These are phyloP conservation scores for Guyanaporus albipodus DNA, from an alignment of 768 basidiomycete genomes.

Conservation along the genomic window DNA sequence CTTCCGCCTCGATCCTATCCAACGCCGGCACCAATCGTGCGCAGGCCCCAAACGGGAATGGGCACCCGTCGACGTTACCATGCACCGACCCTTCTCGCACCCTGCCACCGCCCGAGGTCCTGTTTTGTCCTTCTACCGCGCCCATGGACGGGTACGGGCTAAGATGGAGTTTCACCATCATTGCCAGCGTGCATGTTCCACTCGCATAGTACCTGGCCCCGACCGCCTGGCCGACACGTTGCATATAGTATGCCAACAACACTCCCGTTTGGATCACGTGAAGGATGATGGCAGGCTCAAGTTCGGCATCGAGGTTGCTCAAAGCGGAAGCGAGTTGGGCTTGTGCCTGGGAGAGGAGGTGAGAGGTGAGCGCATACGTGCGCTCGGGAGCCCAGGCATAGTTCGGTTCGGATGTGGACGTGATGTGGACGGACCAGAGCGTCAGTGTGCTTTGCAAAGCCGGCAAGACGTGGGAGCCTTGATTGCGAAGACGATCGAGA, in stretches of 20 bases:
- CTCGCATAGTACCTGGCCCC: constrained; percentile 59
- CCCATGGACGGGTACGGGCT: background rate
- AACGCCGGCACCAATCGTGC: constrained; percentile 28
- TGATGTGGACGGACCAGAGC: constrained; percentile 53
- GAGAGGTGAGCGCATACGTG: background rate
- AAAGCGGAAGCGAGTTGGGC: constrained; percentile 43
- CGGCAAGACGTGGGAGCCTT: constrained; percentile 41
- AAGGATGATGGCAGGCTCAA: constrained; percentile 38
- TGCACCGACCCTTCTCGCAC: background rate
- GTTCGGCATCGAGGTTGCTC: constrained; percentile 34
- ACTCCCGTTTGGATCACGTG: constrained; percentile 60
- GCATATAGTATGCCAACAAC: constrained; percentile 63
- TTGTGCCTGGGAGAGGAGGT: constrained; percentile 47
- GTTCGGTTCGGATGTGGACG: constrained; percentile 31
- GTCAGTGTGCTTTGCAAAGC: constrained; percentile 48
- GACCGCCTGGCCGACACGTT: constrained; percentile 52
- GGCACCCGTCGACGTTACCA: background rate
- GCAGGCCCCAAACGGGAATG: constrained; percentile 10
- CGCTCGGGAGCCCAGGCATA: constrained; percentile 27
- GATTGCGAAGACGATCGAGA: constrained; percentile 40
- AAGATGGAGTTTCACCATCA: constrained; percentile 47
- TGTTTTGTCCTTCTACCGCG: background rate
- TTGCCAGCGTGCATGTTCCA: constrained; percentile 43
- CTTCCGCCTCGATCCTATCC: constrained; percentile 34
- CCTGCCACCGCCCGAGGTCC: background rate